Percentiles rank a stretch among this genome's conserved stretches.
These are phyloP conservation scores for Aspergillus quadricinctus DNA, from an alignment of 2,329 filamentous ascomycete species.

Conservation along the genomic window DNA sequence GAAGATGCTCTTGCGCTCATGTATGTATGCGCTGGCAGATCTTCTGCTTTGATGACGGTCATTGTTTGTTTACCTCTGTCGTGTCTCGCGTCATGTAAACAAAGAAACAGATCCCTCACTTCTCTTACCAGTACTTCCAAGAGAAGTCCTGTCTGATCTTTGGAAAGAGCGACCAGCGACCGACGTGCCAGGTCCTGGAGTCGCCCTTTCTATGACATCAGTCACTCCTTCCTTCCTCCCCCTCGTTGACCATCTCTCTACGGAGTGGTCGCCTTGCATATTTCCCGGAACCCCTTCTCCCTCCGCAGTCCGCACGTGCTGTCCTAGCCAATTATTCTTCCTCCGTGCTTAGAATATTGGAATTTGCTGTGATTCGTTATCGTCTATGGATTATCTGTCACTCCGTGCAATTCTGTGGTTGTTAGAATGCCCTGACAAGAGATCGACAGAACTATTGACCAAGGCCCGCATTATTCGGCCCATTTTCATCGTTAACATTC, in stretches of 20 bases:
- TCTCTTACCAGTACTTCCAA: constrained; percentile 13
- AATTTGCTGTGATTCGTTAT: not conserved
- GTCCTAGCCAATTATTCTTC: not conserved
- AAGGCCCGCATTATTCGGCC: not conserved
- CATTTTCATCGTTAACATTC: not conserved
- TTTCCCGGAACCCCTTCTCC: not conserved
- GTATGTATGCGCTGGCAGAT: constrained; percentile 7
- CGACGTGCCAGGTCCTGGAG: constrained; percentile 17
- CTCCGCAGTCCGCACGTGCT: not conserved
- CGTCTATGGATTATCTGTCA: not conserved
- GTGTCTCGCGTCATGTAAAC: constrained; percentile 1
- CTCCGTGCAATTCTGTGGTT: not conserved
- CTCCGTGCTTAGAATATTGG: not conserved
- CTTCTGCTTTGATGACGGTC: not conserved
- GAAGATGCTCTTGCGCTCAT: not conserved
- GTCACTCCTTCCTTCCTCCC: constrained; percentile 2
- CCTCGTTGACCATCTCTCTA: not conserved
- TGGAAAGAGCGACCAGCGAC: no score
- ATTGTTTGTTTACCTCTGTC: not conserved
- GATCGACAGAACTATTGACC: constrained; percentile 16
- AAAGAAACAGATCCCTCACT: constrained; percentile 4
- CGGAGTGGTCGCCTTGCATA: constrained; percentile 3
- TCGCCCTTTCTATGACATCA: constrained; percentile 12
- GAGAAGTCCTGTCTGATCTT: no score
- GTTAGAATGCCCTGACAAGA: constrained; percentile 2